Conservation (phyloP, 2,329 filamentous ascomycete genomes). For the Ophiosphaerella narmari region DNA sequence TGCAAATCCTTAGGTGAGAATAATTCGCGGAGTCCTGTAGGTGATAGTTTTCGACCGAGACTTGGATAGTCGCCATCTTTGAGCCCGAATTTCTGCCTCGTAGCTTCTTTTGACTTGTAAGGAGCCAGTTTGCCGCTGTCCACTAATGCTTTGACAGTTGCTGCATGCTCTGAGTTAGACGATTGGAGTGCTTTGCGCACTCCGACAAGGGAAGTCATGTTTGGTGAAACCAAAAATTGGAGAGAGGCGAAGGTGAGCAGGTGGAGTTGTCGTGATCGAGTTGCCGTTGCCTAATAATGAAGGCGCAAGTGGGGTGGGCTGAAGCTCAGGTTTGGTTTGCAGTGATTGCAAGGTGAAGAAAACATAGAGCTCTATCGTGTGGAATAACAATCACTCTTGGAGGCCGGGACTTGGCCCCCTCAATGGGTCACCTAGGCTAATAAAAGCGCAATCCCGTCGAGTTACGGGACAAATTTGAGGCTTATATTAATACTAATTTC, state of each 20-base stretch:
- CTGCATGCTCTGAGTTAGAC: slow-evolving; percentile 5
- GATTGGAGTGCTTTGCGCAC: slow-evolving; percentile 9
- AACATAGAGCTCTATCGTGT: no score
- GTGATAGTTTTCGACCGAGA: slow-evolving; percentile 12
- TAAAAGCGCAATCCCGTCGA: neutral
- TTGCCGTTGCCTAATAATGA: no score
- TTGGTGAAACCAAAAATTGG: neutral
- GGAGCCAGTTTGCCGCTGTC: slow-evolving; percentile 8
- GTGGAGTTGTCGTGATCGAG: neutral
- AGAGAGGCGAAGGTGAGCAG: neutral
- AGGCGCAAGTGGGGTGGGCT: no score
- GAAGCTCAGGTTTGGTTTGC: no score
- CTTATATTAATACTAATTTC: neutral
- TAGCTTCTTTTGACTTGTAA: neutral
- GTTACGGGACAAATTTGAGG: neutral
- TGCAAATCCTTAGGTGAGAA: slow-evolving; percentile 12
- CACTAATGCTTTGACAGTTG: slow-evolving; percentile 12
- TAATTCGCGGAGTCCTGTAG: slow-evolving; percentile 6
- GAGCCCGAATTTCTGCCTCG: slow-evolving; percentile 3
- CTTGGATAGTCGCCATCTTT: slow-evolving; percentile 10
- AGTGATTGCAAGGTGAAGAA: no score
- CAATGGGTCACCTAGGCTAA: neutral
- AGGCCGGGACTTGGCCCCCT: neutral
- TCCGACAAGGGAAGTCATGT: slow-evolving; percentile 1
- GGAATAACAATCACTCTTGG: neutral